These are phyloP conservation scores for Psophocarpus tetragonolobus DNA, from an alignment of 306 rosid species.

Conservation along the genomic window DNA sequence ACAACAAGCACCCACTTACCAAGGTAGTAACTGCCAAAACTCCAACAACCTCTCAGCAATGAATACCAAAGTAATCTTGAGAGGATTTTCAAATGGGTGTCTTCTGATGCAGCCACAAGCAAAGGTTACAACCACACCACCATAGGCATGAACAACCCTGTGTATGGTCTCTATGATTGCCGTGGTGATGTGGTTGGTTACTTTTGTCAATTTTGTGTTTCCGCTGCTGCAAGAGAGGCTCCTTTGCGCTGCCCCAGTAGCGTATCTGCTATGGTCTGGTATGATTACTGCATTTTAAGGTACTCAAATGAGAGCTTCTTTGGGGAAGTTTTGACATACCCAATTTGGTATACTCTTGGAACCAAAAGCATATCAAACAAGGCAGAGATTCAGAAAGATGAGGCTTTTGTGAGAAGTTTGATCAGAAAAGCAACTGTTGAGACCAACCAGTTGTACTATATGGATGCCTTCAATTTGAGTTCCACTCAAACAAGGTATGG, in stretches of 20 bases:
- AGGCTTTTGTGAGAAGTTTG: conserved; percentile 7
- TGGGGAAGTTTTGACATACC: background rate
- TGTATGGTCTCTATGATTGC: too few relatives aligned
- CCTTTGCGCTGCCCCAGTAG: too few relatives aligned
- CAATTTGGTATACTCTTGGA: background rate
- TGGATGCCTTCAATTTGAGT: conserved; percentile 1
- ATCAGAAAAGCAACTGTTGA: conserved; percentile 5
- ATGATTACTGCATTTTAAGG: background rate
- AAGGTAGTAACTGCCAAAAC: background rate
- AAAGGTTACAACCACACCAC: background rate
- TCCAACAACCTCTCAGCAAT: background rate
- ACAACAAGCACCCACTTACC: background rate
- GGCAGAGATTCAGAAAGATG: background rate
- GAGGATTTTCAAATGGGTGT: too few relatives aligned
- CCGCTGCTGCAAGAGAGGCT: too few relatives aligned
- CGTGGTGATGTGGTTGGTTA: too few relatives aligned
- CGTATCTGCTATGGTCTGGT: background rate
- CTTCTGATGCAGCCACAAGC: background rate
- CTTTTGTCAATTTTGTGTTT: too few relatives aligned
- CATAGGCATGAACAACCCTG: background rate
- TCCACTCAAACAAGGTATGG: conserved; percentile 11
- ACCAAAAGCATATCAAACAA: background rate
- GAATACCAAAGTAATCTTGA: too few relatives aligned
- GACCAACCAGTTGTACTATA: background rate
- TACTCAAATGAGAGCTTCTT: conserved; percentile 14